Base-by-base conservation (phyloP, 1,284 basidiomycete genomes). In the Trametes pubescens region DNA sequence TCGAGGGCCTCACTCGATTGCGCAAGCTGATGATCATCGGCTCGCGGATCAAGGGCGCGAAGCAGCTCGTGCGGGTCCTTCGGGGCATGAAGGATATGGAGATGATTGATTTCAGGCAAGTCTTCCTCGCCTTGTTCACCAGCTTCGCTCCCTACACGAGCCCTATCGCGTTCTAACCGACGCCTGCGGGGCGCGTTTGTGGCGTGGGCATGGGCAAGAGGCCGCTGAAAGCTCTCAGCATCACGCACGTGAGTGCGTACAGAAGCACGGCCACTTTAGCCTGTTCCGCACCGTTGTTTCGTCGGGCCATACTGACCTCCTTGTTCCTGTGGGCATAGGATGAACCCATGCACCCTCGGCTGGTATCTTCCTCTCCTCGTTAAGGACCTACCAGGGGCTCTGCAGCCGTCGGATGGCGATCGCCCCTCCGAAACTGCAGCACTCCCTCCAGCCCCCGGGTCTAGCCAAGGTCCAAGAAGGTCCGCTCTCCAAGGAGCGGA, bases 301-400 rank as follows among this genome's bases (percentile, higher is more conserved):
- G 13, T 29, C 2, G n/a, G 18, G 1, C 38, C 8, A 22, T 44
- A 13, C 59, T 52, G 35, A 52, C 38, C 61, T 11, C 10, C 29
- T 35, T 35, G 49, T 51, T 18, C 49, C 49, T 51, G 32, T 51
- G 49, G 49, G 51, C 57, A 43, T 75, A 92, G 91, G 81, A 96
- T 96, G 94, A 98, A 98, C 75, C 95, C 96, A 56, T 93, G 92
- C 67, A 97, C 95, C 29, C 85, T 96, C n/a, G 92, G 92, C 7
- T 96, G 94, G 89, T 98, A 98, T 77, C 83, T 97, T 26, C 95
- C 96, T 22, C 80, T 97, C 68, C 82, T 96, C 57, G 86, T 93
- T 58, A 83, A 82, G 69, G 89, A 89, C 72, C 80, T 84, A 61
- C 86, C 88, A 72, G 88, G 87, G 14, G 89, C 87, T 66, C 75